Evolutionary conservation across 768 basidiomycete genomes (phyloP).

Genomic region (Leccinum sublutescens): DNA sequence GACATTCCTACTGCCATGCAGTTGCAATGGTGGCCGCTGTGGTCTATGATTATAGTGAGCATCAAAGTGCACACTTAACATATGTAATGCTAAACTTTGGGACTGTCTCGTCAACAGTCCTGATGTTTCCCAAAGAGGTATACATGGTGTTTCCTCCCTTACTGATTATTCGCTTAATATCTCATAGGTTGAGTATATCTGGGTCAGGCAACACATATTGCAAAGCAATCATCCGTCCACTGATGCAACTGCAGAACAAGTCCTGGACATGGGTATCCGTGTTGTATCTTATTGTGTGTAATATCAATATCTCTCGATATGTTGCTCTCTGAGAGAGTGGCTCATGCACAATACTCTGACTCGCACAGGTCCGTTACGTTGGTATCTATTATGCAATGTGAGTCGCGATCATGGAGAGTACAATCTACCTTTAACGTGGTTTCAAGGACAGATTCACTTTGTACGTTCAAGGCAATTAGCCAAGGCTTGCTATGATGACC

Average conservation of each 20-base stretch:
- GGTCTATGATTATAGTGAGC: neutral
- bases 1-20: neutral
- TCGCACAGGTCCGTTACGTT: too few relatives aligned
- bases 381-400: too few relatives aligned
- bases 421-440: too few relatives aligned
- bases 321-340: too few relatives aligned
- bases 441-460: fast-evolving
- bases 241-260: too few relatives aligned
- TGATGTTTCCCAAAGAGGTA: neutral
- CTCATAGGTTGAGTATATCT: too few relatives aligned
- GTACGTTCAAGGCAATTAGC: too few relatives aligned
- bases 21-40: neutral
- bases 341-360: neutral
- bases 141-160: neutral
- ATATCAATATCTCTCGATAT: neutral
- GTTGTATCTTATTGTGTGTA: neutral
- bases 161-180: too few relatives aligned
- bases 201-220: too few relatives aligned
- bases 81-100: neutral
- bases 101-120: neutral
- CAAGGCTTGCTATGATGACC: too few relatives aligned
- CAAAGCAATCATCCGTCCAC: too few relatives aligned
- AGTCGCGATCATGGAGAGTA: too few relatives aligned
- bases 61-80: neutral
- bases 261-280: neutral